These are phyloP conservation scores for Suhomyces atakaporum DNA, from an alignment of 1,139 yeast genomes.

Conservation along the genomic window DNA sequence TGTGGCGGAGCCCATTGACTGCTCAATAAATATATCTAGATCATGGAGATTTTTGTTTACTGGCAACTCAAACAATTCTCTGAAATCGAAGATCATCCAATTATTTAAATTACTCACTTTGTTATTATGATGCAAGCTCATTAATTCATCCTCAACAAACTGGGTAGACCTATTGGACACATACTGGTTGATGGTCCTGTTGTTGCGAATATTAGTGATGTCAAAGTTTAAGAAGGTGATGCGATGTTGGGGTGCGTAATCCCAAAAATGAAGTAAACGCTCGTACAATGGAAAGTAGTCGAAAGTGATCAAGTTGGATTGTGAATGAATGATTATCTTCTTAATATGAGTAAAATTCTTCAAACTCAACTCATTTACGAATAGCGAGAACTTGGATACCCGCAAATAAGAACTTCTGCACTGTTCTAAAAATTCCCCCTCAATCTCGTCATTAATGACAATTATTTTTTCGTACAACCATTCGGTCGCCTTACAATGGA, in stretches of 20 bases:
- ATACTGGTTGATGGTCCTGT: conserved; percentile 22
- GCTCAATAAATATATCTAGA: conserved; percentile 24
- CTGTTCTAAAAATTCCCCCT: conserved; percentile 7
- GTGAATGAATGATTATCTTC: conserved; percentile 22
- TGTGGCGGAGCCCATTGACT: conserved; percentile 4
- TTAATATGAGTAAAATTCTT: conserved; percentile 19
- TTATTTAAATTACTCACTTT: conserved; percentile 24
- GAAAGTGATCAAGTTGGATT: conserved; percentile 20
- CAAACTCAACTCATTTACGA: conserved; percentile 16
- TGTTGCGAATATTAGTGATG: conserved; percentile 22
- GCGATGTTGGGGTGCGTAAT: conserved; percentile 16
- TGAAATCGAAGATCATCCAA: conserved; percentile 26
- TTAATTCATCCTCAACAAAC: conserved; percentile 21
- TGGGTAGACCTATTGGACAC: conserved; percentile 17
- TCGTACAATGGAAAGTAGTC: conserved; percentile 23
- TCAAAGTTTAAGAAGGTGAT: conserved; percentile 25
- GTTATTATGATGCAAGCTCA: conserved; percentile 12
- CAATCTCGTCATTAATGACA: conserved; percentile 17
- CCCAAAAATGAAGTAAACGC: conserved; percentile 21
- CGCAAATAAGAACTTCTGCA: conserved; percentile 5
- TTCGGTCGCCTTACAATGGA: conserved; percentile 18
- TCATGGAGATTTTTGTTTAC: conserved; percentile 21
- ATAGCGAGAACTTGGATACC: conserved; percentile 15
- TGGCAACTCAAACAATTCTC: conserved; percentile 25
- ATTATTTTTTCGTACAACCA: conserved; percentile 22